These are phyloP conservation scores for Rhodotorula paludigena DNA, from an alignment of 768 basidiomycete genomes.

Conservation along the genomic window DNA sequence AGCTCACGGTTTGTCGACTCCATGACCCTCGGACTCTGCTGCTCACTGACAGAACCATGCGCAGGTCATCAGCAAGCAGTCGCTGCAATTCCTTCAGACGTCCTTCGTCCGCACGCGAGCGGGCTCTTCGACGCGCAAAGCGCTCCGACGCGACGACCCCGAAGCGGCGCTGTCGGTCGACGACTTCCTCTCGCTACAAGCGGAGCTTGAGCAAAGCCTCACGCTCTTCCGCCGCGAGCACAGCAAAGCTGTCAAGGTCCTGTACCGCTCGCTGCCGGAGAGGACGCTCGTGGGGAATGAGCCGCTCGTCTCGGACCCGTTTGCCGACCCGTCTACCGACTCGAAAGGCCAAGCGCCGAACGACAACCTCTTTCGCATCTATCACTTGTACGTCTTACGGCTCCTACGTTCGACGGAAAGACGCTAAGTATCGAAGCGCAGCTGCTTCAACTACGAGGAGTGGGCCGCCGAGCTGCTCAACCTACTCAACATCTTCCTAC, in stretches of 20 bases:
- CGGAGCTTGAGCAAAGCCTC: conserved; percentile 41
- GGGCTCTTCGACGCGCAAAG: neutral
- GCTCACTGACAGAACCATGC: neutral
- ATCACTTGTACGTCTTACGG: conserved; percentile 21
- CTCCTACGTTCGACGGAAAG: neutral
- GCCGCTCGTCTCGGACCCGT: neutral
- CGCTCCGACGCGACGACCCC: conserved; percentile 9
- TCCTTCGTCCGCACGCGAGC: conserved; percentile 19
- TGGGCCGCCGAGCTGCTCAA: conserved; percentile 77
- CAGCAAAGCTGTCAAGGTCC: conserved; percentile 39
- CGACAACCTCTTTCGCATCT: conserved; percentile 41
- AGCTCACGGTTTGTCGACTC: conserved; percentile 11
- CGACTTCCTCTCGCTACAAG: conserved; percentile 34
- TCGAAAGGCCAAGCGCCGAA: neutral
- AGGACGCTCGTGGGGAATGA: conserved; percentile 19
- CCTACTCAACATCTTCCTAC: conserved; percentile 75
- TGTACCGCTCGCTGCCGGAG: conserved; percentile 23
- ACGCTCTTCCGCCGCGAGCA: conserved; percentile 43
- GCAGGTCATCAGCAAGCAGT: conserved; percentile 19
- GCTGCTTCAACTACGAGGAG: conserved; percentile 93
- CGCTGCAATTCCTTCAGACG: conserved; percentile 11
- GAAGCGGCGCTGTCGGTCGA: conserved; percentile 2
- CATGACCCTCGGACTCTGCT: too few species aligned
- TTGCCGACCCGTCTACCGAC: neutral
- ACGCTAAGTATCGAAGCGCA: conserved; percentile 62